Base-by-base conservation (phyloP, 345 rosid genomes). In the Sisymbrium altissimum region DNA sequence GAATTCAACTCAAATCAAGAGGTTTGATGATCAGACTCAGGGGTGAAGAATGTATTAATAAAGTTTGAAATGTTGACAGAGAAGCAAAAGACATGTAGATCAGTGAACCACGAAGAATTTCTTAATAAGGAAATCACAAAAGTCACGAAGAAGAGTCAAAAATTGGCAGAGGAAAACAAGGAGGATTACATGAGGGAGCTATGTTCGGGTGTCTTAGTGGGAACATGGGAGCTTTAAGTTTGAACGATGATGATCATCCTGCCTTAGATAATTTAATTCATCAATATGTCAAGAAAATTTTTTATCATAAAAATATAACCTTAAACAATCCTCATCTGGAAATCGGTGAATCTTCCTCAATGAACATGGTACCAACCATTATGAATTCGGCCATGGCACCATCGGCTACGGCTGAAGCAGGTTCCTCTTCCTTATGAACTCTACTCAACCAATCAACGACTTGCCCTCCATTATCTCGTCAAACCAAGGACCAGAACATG, bases 341-440 rank as follows among this genome's bases (percentile, higher is more conserved):
- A 52, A 27, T 7, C 6, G 71, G 71, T 3, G 49, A 67, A 11
- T 39, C 61, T 52, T 66, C 71, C 21, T 66, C 71, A 50, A 4
- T 7, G 57, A 46, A 15, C 59, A 23, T 3, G 25, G 25, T 3
- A 23, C 25, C 25, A 23, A 23, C 25, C 25, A 12, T 46, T 2
- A 0, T 23, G 39, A 35, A 10, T 36, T 59, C 9, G 15, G n/a
- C 25, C 25, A 68, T 41, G 43, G 15, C 35, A 43, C 64, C 14
- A 56, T 12, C 23, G 9, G 4, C 13, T 68, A 69, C 17, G 27
- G 25, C 25, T 23, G 25, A 23, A 23, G 6, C 13, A 3, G 1
- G 72, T 35, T 25, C 36, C 4, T 67, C 50, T 18, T 49, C 45
- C 27, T 56, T 33, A 1, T 1, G 1, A n/a, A 19, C 18, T 62